Evolutionary conservation across 139 green algal species (phyloP).

Genomic region (Raphidocelis subcapitata): DNA sequence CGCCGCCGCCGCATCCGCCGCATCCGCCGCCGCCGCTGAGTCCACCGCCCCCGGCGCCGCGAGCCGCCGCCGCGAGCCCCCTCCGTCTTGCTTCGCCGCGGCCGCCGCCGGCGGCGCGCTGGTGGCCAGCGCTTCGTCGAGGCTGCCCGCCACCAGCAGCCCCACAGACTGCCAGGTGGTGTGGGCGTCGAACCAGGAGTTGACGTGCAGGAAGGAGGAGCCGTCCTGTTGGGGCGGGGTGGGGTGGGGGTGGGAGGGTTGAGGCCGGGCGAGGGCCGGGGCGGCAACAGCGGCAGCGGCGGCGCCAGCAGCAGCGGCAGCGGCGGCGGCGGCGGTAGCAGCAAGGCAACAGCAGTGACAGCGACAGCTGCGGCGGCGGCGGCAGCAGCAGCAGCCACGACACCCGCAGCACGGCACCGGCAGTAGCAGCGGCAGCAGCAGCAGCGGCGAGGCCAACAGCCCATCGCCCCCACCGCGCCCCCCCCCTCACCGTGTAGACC

Average conservation of each 20-base stretch:
- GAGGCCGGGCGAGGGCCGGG: not conserved
- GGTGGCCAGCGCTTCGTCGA: conserved; percentile 9
- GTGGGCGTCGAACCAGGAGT: conserved; percentile 3
- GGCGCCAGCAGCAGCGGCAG: not conserved
- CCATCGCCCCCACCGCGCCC: no score
- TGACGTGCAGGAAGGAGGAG: conserved; percentile 19
- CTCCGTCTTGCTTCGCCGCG: not conserved
- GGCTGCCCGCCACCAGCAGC: conserved; percentile 13
- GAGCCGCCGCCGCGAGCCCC: not conserved
- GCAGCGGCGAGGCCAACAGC: not conserved
- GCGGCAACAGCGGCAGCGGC: not conserved
- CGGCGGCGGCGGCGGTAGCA: not conserved
- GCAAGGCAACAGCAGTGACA: not conserved
- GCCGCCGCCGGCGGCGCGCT: not conserved
- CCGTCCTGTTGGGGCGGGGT: conserved; percentile 15
- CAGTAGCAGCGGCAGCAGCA: not conserved
- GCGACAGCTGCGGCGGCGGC: not conserved
- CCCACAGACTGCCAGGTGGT: conserved; percentile 23
- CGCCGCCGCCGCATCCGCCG: not conserved
- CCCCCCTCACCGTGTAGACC: conserved; percentile 15
- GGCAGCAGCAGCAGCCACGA: not conserved
- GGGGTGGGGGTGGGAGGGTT: not conserved
- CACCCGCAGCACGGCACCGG: not conserved
- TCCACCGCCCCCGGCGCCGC: not conserved
- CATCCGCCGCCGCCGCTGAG: not conserved